phyloP scores from a whole-genome alignment of 768 basidiomycete genomes.

The Agaricus blazei region DNA sequence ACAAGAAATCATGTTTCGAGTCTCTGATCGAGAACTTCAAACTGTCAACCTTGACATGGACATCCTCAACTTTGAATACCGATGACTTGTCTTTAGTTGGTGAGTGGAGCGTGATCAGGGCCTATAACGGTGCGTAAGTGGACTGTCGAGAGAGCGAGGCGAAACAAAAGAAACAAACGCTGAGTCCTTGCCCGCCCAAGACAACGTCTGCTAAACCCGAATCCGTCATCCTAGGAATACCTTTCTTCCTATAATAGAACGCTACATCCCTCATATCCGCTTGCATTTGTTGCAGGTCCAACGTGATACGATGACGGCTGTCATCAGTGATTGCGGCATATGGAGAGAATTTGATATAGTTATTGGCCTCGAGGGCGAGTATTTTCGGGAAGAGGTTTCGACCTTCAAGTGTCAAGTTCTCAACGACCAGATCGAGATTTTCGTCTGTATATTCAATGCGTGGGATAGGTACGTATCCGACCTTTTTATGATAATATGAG shows the following conservation, averaged over 20 bases:
- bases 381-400: conserved; percentile 87
- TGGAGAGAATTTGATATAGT: conserved; percentile 81
- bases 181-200: conserved; percentile 79
- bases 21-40: conserved; percentile 91
- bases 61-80: conserved; percentile 68
- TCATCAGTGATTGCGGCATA: conserved; percentile 57
- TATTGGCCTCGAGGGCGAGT: conserved; percentile 69
- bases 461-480: conserved; percentile 85
- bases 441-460: conserved; percentile 93
- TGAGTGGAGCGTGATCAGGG: conserved; percentile 55
- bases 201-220: conserved; percentile 83
- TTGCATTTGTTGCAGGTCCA: conserved; percentile 83
- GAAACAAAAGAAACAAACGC: conserved; percentile 30
- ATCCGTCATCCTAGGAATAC: conserved; percentile 76
- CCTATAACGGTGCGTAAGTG: conserved; percentile 22
- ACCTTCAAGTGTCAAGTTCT: conserved; percentile 86
- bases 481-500: conserved; percentile 25
- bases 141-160: neutral
- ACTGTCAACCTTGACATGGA: conserved; percentile 77
- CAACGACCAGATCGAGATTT: conserved; percentile 80
- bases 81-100: conserved; percentile 60
- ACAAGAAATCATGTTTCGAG: conserved; percentile 83
- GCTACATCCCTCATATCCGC: conserved; percentile 92
- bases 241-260: conserved; percentile 89
- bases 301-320: conserved; percentile 63